Evolutionary conservation across 2,329 filamentous ascomycete genomes (phyloP), one percentile per base, ranked within the genome.

Genomic region (Capronia epimyces): DNA sequence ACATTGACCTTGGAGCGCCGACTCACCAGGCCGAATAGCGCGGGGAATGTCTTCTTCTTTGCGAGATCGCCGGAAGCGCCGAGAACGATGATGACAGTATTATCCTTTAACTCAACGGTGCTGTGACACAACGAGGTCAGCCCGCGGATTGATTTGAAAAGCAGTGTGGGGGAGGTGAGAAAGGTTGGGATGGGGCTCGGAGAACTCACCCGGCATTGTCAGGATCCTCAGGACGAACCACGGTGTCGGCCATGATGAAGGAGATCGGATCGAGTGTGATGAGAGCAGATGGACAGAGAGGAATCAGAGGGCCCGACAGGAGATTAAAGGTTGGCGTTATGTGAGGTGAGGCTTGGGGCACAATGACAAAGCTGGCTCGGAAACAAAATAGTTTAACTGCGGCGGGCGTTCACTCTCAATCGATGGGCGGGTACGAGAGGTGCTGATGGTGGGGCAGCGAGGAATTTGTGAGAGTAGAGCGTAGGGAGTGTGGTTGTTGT

Each of bases 41-140:
- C 93, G 61, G 93, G 93, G 75, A 95, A 98, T 87, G 93, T 98
- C 84, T 98, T 98, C 85, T 98, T 98, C 81, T 98, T 98, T 45
- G 93, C 93, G 62, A 98, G 76, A 78, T 98, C 93, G 66, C 93
- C 93, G 46, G 93, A 98, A 60, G 93, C 93, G 66, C 93, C 93
- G 62, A 98, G 84, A 65, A 98, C 93, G 65, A 98, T 81, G 66
- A 98, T 94, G 68, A 90, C 82, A 60, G 93, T 98, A 80, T 98
- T 94, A 68, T 97, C 89, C 80, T 96, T 98, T 67, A 98, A 84
- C 82, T 98, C 93, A 73, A 94, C 79, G 66, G 82, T 83, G 68
- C 89, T 95, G 70, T 62, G 60, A 64, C 10, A 37, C 10, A 25
- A 37, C 4, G 15, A 42, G 39, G 43, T 47, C 21, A 36, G 46